These are phyloP conservation scores for Leccinum uliginosum DNA, from an alignment of 768 basidiomycete species.

Conservation along the genomic window DNA sequence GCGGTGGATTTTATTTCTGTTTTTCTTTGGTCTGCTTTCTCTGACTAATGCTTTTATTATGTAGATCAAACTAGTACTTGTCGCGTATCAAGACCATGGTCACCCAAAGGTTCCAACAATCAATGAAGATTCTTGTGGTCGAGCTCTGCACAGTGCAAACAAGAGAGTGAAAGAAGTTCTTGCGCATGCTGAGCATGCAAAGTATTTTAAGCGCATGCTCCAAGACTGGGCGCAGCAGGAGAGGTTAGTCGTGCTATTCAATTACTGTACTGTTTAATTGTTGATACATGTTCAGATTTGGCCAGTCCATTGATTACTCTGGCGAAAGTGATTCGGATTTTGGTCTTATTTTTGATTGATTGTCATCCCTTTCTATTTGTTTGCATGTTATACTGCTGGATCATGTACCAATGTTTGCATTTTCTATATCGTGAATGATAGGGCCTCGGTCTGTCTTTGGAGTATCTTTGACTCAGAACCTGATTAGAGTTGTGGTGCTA, in stretches of 20 bases:
- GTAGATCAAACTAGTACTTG: not conserved
- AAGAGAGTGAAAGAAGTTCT: not conserved
- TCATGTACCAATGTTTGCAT: too few relatives aligned
- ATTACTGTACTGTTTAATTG: too few relatives aligned
- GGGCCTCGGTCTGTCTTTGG: too few relatives aligned
- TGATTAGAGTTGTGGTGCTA: too few relatives aligned
- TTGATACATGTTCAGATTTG: not conserved
- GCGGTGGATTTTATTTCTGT: not conserved
- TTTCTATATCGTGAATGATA: too few relatives aligned
- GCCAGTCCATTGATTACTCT: not conserved
- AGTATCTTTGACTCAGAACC: too few relatives aligned
- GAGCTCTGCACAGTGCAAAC: not conserved
- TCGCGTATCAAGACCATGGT: not conserved
- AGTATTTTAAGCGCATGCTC: not conserved
- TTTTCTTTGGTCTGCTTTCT: not conserved
- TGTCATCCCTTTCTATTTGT: not conserved
- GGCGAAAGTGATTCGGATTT: not conserved
- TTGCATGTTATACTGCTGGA: too few relatives aligned
- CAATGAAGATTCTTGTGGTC: not conserved
- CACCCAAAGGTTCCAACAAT: not conserved
- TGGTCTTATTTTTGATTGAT: not conserved
- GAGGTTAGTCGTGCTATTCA: not conserved
- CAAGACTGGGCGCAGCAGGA: not conserved
- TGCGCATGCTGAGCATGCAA: not conserved
- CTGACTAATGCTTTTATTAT: not conserved